Percentiles rank a stretch among this genome's conserved stretches.
phyloP scores from a whole-genome alignment of 139 green algal species.

The Deuterostichococcus epilithicus region DNA sequence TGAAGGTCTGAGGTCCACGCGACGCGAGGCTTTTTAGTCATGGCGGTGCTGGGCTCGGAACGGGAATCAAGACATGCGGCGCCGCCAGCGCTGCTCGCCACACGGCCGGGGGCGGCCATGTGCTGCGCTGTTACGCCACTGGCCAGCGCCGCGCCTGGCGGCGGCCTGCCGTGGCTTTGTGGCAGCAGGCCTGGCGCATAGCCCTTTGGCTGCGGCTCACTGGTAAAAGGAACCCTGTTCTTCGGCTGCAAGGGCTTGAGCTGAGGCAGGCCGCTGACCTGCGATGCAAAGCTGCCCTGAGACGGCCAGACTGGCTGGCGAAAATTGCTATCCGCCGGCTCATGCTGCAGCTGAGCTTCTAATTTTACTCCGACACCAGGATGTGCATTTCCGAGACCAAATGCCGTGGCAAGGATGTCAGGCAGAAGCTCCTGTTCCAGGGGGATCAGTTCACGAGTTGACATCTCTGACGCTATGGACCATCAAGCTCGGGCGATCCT shows the following conservation, averaged over 20 bases:
- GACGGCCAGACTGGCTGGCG: neutral
- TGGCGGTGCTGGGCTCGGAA: neutral
- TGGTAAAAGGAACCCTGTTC: no score
- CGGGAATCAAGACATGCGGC: neutral
- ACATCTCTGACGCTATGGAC: no score
- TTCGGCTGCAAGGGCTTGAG: no score
- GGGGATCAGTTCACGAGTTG: neutral
- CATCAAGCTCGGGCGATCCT: no score
- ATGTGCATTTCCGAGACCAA: neutral
- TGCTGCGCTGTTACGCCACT: neutral
- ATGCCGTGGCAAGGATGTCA: neutral
- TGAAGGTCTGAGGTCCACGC: constrained; percentile 92
- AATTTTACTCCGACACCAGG: neutral
- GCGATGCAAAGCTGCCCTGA: neutral
- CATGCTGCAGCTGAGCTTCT: neutral
- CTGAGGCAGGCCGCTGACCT: neutral
- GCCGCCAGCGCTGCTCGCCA: no score
- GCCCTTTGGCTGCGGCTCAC: neutral
- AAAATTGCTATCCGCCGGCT: neutral
- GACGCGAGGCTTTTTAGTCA: constrained; percentile 64
- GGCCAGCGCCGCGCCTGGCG: no score
- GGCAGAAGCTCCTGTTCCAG: neutral
- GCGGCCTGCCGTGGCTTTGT: no score
- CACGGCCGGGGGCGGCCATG: no score
- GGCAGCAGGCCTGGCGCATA: no score